Evolutionary conservation across 140 eudicot species (phyloP).

Genomic region (Oenanthe javanica): DNA sequence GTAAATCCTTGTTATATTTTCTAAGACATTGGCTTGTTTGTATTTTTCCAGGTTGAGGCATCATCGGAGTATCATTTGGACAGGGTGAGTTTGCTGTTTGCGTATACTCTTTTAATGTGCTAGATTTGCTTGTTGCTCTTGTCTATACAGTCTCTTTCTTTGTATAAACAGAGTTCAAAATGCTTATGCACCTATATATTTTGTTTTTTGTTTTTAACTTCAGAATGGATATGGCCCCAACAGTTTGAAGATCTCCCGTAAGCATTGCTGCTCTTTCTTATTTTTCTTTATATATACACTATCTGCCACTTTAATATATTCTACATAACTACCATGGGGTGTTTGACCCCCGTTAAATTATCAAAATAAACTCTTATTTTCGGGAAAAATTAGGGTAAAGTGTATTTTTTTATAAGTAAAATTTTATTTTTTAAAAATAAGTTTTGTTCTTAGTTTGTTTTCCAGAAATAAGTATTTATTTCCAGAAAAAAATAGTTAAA

Average conservation of each 20-base stretch:
- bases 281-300: background rate
- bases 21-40: background rate
- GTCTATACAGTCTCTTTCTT: background rate
- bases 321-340: too few relatives aligned
- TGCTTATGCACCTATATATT: background rate
- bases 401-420: too few relatives aligned
- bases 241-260: slow-evolving; percentile 59
- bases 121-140: background rate
- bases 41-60: background rate
- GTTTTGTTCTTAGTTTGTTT: too few relatives aligned
- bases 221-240: slow-evolving; percentile 57
- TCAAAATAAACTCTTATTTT: too few relatives aligned
- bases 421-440: too few relatives aligned
- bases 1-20: too few relatives aligned
- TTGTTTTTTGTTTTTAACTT: slow-evolving; percentile 2
- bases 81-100: background rate
- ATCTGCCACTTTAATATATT: background rate
- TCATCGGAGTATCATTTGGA: slow-evolving; percentile 5
- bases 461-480: too few relatives aligned
- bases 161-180: background rate
- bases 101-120: background rate
- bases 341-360: too few relatives aligned
- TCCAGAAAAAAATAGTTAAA: too few relatives aligned
- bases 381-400: too few relatives aligned
- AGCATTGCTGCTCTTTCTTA: slow-evolving; percentile 18